A percentile compares a stretch with the other conserved stretches of the same genome.
These are phyloP conservation scores for Abrus pulchellus DNA, from an alignment of 306 rosid species.

Conservation along the genomic window DNA sequence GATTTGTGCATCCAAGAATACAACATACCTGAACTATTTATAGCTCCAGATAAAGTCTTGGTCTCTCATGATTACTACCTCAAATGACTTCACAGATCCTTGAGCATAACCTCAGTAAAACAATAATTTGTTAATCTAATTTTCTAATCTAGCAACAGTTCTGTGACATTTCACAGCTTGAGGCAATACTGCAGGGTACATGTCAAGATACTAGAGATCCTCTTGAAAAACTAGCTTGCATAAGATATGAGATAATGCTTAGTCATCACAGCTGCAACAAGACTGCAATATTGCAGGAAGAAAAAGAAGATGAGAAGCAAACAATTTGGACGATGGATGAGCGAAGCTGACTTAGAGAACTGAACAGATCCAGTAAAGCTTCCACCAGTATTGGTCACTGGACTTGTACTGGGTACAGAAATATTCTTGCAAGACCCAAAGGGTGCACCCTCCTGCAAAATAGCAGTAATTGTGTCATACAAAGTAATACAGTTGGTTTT, in stretches of 20 bases:
- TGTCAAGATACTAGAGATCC: slow-evolving; percentile 51
- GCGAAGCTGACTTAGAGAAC: slow-evolving; percentile 73
- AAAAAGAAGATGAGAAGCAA: slow-evolving; percentile 49
- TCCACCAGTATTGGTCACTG: slow-evolving; percentile 67
- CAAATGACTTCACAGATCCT: slow-evolving; percentile 52
- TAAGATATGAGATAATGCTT: slow-evolving; percentile 44
- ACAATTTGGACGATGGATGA: slow-evolving; percentile 50
- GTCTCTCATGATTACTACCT: slow-evolving; percentile 53
- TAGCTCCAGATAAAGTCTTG: slow-evolving; percentile 52
- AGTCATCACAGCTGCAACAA: slow-evolving; percentile 51
- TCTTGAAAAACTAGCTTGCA: slow-evolving; percentile 56
- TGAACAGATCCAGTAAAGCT: slow-evolving; percentile 95
- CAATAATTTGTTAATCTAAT: slow-evolving; percentile 47
- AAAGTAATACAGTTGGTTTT: no score
- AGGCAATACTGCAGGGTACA: slow-evolving; percentile 50
- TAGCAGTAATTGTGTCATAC: slow-evolving; percentile 36
- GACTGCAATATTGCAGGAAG: slow-evolving; percentile 55
- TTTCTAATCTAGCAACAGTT: slow-evolving; percentile 60
- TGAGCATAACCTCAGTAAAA: slow-evolving; percentile 46
- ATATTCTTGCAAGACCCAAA: slow-evolving; percentile 89
- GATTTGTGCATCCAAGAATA: slow-evolving; percentile 31
- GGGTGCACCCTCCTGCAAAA: slow-evolving; percentile 82
- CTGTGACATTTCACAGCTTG: slow-evolving; percentile 45
- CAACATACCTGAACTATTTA: slow-evolving; percentile 63
- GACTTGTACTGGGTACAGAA: slow-evolving; percentile 66